Evolutionary conservation across 345 rosid species (phyloP).

Genomic region (Hirschfeldia incana): DNA sequence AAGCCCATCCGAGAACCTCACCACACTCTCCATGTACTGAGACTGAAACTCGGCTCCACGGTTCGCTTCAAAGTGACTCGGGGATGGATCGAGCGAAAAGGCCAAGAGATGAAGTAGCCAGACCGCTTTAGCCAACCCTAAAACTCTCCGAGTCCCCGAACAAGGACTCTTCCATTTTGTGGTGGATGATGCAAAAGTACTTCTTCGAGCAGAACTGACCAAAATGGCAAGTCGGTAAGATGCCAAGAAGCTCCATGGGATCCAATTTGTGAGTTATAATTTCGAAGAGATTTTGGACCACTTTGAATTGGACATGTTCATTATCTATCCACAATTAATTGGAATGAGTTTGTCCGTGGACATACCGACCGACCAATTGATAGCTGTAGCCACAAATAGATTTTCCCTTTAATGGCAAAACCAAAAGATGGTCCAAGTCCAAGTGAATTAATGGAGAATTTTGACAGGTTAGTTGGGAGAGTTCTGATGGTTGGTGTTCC

Average conservation of each 20-base stretch:
- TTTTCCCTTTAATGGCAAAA: too few species aligned
- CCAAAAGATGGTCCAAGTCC: too few species aligned
- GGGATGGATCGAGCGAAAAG: constrained; percentile 83
- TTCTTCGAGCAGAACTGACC: constrained; percentile 86
- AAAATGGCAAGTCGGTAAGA: constrained; percentile 78
- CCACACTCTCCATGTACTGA: constrained; percentile 84
- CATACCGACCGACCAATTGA: too few species aligned
- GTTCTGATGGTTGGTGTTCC: too few species aligned
- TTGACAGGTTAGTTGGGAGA: not conserved
- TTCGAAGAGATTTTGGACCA: too few species aligned
- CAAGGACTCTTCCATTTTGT: constrained; percentile 61
- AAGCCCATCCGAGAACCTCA: constrained; percentile 56
- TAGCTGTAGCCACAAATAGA: too few species aligned
- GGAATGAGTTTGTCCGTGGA: too few species aligned
- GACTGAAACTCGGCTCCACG: constrained; percentile 81
- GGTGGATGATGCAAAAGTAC: constrained; percentile 79
- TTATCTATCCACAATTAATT: too few species aligned
- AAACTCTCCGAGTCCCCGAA: constrained; percentile 75
- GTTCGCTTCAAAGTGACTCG: constrained; percentile 79
- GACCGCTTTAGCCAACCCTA: constrained; percentile 74
- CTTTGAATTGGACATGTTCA: too few species aligned
- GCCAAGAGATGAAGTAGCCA: constrained; percentile 96
- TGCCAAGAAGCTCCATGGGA: constrained; percentile 82
- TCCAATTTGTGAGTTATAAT: constrained; percentile 36
- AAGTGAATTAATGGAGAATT: too few species aligned